Conservation (phyloP, 148 eudicot genomes). For the Vaccinium myrtillus region DNA sequence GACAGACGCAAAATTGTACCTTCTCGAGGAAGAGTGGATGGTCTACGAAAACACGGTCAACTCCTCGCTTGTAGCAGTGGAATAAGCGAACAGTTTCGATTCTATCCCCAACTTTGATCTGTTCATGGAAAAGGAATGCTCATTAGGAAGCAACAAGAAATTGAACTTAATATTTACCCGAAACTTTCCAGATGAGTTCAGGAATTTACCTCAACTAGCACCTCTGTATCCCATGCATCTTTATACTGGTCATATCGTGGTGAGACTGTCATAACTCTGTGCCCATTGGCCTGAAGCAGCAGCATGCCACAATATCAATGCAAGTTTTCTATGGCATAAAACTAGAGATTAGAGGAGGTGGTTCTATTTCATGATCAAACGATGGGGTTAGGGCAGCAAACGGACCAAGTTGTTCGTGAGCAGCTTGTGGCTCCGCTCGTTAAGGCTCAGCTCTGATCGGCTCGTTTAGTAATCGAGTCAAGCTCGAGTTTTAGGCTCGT, state of each 20-base stretch:
- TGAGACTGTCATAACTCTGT: conserved; percentile 72
- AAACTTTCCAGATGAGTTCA: not conserved
- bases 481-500: too few species aligned
- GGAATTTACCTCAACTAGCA: conserved; percentile 49
- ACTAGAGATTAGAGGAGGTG: not conserved
- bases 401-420: too few species aligned
- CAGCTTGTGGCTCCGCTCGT: too few species aligned
- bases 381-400: too few species aligned
- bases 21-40: conserved; percentile 58
- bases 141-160: not conserved
- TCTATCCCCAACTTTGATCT: conserved; percentile 58
- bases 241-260: conserved; percentile 87
- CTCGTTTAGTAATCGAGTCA: too few species aligned
- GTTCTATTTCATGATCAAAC: not conserved
- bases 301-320: not conserved
- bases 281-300: conserved; percentile 51
- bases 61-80: conserved; percentile 64
- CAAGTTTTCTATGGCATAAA: not conserved
- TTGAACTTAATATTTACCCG: not conserved
- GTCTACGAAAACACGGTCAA: conserved; percentile 60
- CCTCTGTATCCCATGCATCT: conserved; percentile 91
- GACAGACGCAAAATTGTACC: conserved; percentile 22
- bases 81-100: conserved; percentile 49
- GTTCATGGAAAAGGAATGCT: not conserved
- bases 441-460: too few species aligned